Evolutionary conservation across 768 basidiomycete species (phyloP).

Genomic region (Butyriboletus loyo): DNA sequence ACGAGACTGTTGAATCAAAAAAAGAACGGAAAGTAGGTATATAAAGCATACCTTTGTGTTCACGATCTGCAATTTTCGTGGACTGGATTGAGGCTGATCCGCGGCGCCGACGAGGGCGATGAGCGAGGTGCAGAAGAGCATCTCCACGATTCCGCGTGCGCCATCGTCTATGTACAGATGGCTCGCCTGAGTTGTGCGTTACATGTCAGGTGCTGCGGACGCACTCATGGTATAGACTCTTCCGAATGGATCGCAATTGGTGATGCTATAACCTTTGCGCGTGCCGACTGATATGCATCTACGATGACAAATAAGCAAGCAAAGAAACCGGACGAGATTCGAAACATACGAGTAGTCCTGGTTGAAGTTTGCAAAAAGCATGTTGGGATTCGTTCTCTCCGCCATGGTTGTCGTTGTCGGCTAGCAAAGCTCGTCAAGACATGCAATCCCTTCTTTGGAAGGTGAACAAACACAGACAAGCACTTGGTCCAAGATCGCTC

Average conservation of each 20-base stretch:
- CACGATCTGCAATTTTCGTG: constrained; percentile 93
- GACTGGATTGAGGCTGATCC: constrained; percentile 86
- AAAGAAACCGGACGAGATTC: neutral
- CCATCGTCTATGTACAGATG: constrained; percentile 66
- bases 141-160: constrained; percentile 94
- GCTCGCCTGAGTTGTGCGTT: neutral
- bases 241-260: constrained; percentile 97
- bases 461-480: constrained; percentile 17
- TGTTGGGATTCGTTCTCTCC: constrained; percentile 43
- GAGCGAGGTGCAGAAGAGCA: constrained; percentile 98
- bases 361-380: constrained; percentile 94
- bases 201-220: constrained; percentile 31
- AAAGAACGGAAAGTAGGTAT: neutral
- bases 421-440: neutral
- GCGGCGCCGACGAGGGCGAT: constrained; percentile 96
- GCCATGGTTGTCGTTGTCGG: constrained; percentile 30
- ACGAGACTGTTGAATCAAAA: neutral
- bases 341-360: constrained; percentile 86
- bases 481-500: neutral
- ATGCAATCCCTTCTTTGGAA: constrained; percentile 6
- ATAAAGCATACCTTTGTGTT: constrained; percentile 87
- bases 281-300: constrained; percentile 95
- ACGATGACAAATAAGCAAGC: constrained; percentile 3
- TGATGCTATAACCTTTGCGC: constrained; percentile 92
- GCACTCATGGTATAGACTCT: constrained; percentile 92